Evolutionary conservation across 1,139 yeast species (phyloP).

Genomic region (Hyphopichia fennica): DNA sequence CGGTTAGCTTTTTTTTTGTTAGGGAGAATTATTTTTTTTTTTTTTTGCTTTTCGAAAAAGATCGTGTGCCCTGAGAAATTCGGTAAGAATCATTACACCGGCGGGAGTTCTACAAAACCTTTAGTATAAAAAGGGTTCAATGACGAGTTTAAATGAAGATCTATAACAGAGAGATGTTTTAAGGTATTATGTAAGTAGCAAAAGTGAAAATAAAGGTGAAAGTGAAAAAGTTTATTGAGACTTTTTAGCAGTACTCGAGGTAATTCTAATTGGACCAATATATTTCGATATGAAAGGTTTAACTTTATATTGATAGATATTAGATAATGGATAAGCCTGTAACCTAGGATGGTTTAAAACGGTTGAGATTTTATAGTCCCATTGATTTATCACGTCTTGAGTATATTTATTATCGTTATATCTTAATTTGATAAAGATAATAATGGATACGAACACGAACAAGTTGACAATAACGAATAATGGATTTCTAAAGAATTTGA

Average conservation of each 20-base stretch:
- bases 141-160: too few relatives aligned
- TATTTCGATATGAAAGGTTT: conserved; percentile 8
- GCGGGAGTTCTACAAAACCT: too few relatives aligned
- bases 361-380: conserved; percentile 30
- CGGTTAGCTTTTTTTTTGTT: background rate
- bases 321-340: conserved; percentile 15
- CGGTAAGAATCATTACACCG: too few relatives aligned
- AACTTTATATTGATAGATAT: conserved; percentile 8
- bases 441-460: conserved; percentile 25
- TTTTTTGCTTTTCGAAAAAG: background rate
- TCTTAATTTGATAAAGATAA: conserved; percentile 47
- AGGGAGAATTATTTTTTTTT: background rate
- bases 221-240: background rate
- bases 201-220: too few relatives aligned
- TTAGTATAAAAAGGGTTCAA: too few relatives aligned
- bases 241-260: conserved; percentile 3
- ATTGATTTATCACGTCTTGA: conserved; percentile 35
- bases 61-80: background rate
- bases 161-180: too few relatives aligned
- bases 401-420: conserved; percentile 44
- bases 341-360: conserved; percentile 22
- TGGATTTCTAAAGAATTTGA: conserved; percentile 16
- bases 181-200: too few relatives aligned
- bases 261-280: conserved; percentile 11
- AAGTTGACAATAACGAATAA: conserved; percentile 16